Evolutionary conservation across 2,329 filamentous ascomycete genomes (phyloP).

Genomic region (Trichoderma sp.): DNA sequence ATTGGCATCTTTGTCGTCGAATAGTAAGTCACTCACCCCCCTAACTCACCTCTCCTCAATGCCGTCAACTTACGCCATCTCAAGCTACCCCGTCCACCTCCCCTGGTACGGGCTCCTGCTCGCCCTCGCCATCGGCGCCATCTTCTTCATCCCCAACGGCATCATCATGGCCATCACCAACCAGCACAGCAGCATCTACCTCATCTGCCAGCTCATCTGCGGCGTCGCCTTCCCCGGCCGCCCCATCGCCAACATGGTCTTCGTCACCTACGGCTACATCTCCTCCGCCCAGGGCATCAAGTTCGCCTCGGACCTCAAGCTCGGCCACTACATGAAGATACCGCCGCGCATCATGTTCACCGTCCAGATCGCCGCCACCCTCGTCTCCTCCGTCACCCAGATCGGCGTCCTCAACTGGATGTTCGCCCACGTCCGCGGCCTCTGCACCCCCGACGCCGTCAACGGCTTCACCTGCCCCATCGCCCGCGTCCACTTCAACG

Average conservation of each 20-base stretch:
- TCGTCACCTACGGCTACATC: constrained; percentile 89
- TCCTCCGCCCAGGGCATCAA: constrained; percentile 87
- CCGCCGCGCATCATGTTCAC: constrained; percentile 76
- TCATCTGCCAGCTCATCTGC: constrained; percentile 84
- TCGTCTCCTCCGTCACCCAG: constrained; percentile 78
- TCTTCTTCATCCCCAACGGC: constrained; percentile 87
- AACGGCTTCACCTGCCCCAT: constrained; percentile 88
- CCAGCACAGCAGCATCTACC: constrained; percentile 82
- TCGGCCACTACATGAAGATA: constrained; percentile 88
- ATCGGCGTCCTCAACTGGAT: constrained; percentile 89
- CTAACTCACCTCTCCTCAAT: neutral
- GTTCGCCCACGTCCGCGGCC: constrained; percentile 73
- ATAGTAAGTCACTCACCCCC: constrained; percentile 61
- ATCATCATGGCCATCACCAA: constrained; percentile 94
- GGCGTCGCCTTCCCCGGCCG: constrained; percentile 80
- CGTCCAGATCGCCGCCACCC: constrained; percentile 75
- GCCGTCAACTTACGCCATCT: constrained; percentile 25
- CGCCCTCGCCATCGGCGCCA: constrained; percentile 72
- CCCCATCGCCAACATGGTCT: constrained; percentile 90
- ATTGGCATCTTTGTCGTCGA: constrained; percentile 84
- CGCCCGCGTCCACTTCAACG: constrained; percentile 86
- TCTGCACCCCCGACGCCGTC: constrained; percentile 78
- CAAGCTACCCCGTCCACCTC: constrained; percentile 76
- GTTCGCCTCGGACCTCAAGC: constrained; percentile 83
- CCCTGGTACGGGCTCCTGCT: constrained; percentile 86